phyloP scores from a whole-genome alignment of 1,284 basidiomycete species.

The Ceraceosorus guamensis region DNA sequence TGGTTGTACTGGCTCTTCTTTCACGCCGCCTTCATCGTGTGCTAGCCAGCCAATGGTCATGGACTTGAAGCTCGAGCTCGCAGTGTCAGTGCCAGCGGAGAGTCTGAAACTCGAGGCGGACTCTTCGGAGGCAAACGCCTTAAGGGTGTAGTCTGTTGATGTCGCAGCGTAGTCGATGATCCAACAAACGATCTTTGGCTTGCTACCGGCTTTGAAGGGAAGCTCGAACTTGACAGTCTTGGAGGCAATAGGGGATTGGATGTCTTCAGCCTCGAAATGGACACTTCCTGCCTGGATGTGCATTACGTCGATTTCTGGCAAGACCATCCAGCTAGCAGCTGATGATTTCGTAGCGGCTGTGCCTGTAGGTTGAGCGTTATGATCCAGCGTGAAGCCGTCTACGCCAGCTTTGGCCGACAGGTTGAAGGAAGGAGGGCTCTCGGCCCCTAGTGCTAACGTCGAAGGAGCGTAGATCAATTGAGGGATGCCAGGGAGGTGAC shows the following conservation, averaged over 20 bases:
- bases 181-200: conserved; percentile 3
- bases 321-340: conserved; percentile 4
- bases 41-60: conserved; percentile 6
- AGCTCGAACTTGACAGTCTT: conserved; percentile 1
- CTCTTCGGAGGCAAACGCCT: not conserved
- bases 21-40: not conserved
- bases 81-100: not conserved
- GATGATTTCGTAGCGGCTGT: not conserved
- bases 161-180: not conserved
- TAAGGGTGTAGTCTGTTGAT: not conserved
- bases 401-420: not conserved
- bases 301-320: conserved; percentile 1
- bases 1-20: not conserved
- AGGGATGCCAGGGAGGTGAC: not conserved
- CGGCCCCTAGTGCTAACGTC: not conserved
- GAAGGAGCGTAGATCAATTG: conserved; percentile 1
- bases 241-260: not conserved
- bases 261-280: not conserved
- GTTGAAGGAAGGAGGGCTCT: not conserved
- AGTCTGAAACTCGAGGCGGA: not conserved
- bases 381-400: not conserved
- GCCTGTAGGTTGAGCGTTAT: not conserved
- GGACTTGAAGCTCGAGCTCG: not conserved
- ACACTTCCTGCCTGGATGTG: conserved; percentile 3
- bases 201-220: not conserved